phyloP scores from a whole-genome alignment of 108 stramenopile genomes.

The Pseudonitzschia multistriata region DNA sequence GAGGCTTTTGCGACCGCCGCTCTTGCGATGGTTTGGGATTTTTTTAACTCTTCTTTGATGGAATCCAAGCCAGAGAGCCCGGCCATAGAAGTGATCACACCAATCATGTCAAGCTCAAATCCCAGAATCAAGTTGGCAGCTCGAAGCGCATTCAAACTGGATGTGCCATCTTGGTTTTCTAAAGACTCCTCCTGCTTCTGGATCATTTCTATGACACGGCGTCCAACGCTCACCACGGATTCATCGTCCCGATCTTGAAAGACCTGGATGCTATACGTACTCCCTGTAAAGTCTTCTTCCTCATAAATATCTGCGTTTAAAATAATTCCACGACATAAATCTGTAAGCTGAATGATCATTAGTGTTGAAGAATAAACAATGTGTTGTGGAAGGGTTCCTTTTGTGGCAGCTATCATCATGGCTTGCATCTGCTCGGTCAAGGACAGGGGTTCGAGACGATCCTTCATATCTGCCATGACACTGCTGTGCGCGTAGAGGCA shows the following conservation, averaged over 20 bases:
- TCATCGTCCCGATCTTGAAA: slow-evolving; percentile 28
- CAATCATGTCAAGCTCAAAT: slow-evolving; percentile 27
- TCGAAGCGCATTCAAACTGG: slow-evolving; percentile 5
- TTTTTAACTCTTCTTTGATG: slow-evolving; percentile 22
- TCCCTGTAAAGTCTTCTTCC: slow-evolving; percentile 88
- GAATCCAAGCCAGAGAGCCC: slow-evolving; percentile 15
- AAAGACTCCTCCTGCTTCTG: background rate
- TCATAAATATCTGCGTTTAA: slow-evolving; percentile 91
- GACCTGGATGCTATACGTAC: slow-evolving; percentile 32
- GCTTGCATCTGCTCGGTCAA: slow-evolving; percentile 12
- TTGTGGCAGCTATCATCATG: slow-evolving; percentile 5
- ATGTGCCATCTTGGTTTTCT: background rate
- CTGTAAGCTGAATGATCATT: slow-evolving; percentile 61
- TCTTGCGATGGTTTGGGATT: slow-evolving; percentile 18
- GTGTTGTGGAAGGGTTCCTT: slow-evolving; percentile 50
- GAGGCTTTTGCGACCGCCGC: slow-evolving; percentile 16
- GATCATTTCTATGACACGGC: slow-evolving; percentile 14
- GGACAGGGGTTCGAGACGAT: slow-evolving; percentile 17
- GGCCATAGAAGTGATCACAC: slow-evolving; percentile 20
- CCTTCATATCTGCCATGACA: slow-evolving; percentile 68
- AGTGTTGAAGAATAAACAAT: slow-evolving; percentile 61
- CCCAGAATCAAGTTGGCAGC: slow-evolving; percentile 15
- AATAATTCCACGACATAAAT: slow-evolving; percentile 62
- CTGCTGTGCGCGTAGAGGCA: slow-evolving; percentile 77
- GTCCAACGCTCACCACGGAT: background rate